Percentiles rank a stretch among this genome's conserved stretches.
Conservation (phyloP, 75 land plant species). For the Chamaecyparis obtusa region DNA sequence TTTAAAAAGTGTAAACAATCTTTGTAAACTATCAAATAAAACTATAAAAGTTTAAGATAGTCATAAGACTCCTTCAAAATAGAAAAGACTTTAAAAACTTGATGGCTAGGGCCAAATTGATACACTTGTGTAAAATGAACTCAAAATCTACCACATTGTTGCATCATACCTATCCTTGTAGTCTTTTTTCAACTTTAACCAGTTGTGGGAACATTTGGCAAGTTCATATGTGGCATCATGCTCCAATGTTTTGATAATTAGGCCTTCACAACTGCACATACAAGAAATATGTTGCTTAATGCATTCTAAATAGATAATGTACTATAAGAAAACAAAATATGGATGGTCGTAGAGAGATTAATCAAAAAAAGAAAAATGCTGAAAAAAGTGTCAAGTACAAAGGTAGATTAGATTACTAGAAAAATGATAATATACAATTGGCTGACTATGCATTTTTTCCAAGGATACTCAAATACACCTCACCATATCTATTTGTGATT, state of each 20-base stretch:
- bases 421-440: neutral
- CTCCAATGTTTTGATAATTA: slow-evolving; percentile 92
- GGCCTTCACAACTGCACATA: slow-evolving; percentile 84
- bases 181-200: slow-evolving; percentile 98
- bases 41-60: neutral
- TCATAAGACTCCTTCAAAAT: neutral
- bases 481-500: no score
- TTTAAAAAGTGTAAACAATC: neutral
- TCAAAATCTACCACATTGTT: neutral
- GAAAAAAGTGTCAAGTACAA: neutral
- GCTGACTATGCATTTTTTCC: no score
- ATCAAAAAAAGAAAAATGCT: neutral
- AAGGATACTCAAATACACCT: no score
- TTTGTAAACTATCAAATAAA: neutral
- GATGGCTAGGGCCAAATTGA: neutral
- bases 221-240: slow-evolving; percentile 99
- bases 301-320: neutral
- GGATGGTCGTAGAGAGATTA: neutral
- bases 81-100: neutral
- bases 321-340: neutral
- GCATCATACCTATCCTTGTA: slow-evolving; percentile 82
- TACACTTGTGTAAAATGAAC: neutral
- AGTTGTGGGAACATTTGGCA: slow-evolving; percentile 89
- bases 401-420: neutral
- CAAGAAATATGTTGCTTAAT: neutral